These are phyloP conservation scores for Gnomoniopsis smithogilvyi DNA, from an alignment of 2,329 filamentous ascomycete genomes.

Conservation along the genomic window DNA sequence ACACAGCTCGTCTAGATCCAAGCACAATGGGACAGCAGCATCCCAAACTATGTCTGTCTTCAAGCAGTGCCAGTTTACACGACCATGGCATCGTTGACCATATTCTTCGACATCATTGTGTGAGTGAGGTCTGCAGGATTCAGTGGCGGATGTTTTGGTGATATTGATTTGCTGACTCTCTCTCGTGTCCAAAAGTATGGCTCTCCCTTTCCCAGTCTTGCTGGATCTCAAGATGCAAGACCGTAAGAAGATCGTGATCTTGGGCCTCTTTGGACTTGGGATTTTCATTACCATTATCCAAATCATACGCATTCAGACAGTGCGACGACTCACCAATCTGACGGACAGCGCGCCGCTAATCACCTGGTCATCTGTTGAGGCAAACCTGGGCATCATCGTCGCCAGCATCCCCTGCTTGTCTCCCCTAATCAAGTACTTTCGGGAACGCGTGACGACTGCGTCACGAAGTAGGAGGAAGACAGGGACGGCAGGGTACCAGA, in stretches of 20 bases:
- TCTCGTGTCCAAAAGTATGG: constrained; percentile 27
- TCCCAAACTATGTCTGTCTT: constrained; percentile 36
- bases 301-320: constrained; percentile 47
- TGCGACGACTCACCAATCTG: constrained; percentile 39
- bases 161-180: neutral
- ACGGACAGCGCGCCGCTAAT: constrained; percentile 39
- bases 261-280: constrained; percentile 43
- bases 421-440: constrained; percentile 36
- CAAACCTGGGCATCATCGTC: constrained; percentile 10
- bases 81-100: constrained; percentile 36
- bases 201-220: constrained; percentile 39
- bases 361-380: constrained; percentile 9
- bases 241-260: constrained; percentile 39
- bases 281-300: constrained; percentile 49
- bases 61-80: constrained; percentile 40
- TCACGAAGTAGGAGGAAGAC: neutral
- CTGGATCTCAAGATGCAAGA: constrained; percentile 26
- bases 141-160: too few relatives aligned
- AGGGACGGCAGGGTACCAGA: neutral
- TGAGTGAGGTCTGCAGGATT: too few relatives aligned
- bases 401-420: constrained; percentile 28
- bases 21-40: constrained; percentile 37
- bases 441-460: neutral
- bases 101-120: constrained; percentile 39
- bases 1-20: neutral